Conservation (phyloP, 139 green algal species). For the Ettlia oleoabundans region DNA sequence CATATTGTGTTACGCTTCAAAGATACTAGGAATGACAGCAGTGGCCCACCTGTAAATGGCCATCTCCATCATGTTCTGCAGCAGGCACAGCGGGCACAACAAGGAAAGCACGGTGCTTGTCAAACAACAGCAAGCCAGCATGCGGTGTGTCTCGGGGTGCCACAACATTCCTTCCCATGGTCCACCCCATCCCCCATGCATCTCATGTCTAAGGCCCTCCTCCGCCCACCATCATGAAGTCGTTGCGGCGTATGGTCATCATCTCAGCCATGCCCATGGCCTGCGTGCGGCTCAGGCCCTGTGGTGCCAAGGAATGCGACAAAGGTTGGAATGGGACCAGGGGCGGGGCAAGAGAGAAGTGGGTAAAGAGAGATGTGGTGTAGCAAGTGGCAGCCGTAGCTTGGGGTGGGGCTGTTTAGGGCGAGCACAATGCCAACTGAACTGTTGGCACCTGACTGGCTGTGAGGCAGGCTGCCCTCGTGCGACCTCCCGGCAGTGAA, state of each 20-base stretch:
- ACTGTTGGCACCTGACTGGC: no score
- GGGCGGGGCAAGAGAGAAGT: background rate
- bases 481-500: no score
- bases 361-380: background rate
- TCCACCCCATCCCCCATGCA: no score
- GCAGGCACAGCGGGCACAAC: background rate
- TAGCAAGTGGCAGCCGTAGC: no score
- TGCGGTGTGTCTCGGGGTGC: no score
- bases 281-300: background rate
- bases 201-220: background rate
- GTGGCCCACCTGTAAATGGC: conserved; percentile 2
- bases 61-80: background rate
- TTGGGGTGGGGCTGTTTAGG: background rate
- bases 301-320: background rate
- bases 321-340: background rate
- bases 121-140: background rate
- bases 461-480: no score
- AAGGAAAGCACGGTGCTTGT: background rate
- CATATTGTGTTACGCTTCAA: background rate
- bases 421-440: background rate
- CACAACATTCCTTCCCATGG: no score
- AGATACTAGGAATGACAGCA: no score
- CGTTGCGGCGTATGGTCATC: background rate
- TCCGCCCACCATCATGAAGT: background rate
- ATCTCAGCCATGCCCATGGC: background rate